Base-by-base conservation (phyloP, 805 yeast genomes). In the Candida gorgasii region DNA sequence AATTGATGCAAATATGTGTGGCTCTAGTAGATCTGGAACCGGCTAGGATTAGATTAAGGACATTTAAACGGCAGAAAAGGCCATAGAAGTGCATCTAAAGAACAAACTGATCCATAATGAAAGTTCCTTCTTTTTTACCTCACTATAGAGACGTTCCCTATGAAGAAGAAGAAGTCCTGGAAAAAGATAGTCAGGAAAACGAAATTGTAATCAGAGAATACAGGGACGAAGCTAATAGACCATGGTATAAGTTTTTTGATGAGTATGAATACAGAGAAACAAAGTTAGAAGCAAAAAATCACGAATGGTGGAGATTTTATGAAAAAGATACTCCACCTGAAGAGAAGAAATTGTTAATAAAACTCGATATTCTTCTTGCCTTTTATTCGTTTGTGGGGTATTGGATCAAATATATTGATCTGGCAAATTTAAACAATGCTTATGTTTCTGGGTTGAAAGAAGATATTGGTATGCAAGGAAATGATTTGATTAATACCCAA, bases 181-280 rank as follows among this genome's bases (percentile, higher is more conserved):
- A 24, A 7, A 4, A 11, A 11, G 28, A 24, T 11, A 11, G 13
- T 24, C 13, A 24, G n/a, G 12, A 24, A 13, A 11, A 24, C n/a
- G 31, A 28, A 13, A 12, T 28, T 5, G 12, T 30, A 6, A 16
- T 30, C 6, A 30, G 20, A 28, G 50, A 46, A 32, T 46, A 69
- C 52, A 61, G 81, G 47, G 82, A 78, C 52, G 82, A 76, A 54
- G 78, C 79, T 7, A 54, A 72, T 46, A 63, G 80, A 37, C 65
- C 70, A 26, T 76, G 80, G 77, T 73, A 65, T 64, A 67, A 65
- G 20, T 75, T 62, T 45, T 76, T 75, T 32, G 66, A 62, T 44
- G 66, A 62, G 45, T 62, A 55, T 42, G 66, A 62, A 41, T 61
- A 62, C 46, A 42, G 66, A 15, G 35, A 44, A 29, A 54, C 53